Percentiles rank a stretch among this genome's conserved stretches.
These are phyloP conservation scores for Ilyonectria mors-panacis DNA, from an alignment of 2,329 filamentous ascomycete genomes.

Conservation along the genomic window DNA sequence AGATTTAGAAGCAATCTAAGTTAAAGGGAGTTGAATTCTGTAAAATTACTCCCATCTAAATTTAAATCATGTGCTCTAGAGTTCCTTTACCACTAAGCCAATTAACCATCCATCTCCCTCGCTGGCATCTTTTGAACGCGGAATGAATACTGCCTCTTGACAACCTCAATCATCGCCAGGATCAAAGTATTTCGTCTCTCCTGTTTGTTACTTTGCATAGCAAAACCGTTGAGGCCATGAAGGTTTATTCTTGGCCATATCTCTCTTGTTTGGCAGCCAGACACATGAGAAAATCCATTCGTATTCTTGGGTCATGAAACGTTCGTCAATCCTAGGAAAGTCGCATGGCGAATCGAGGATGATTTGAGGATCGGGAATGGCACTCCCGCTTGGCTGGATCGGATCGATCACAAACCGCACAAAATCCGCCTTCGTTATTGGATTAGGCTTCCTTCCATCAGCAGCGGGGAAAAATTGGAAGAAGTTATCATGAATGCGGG, in stretches of 20 bases:
- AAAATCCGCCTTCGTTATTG: slow-evolving; percentile 25
- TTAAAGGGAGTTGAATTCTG: no score
- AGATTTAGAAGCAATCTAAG: no score
- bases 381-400: not conserved
- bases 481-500: slow-evolving; percentile 24
- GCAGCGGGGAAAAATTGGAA: slow-evolving; percentile 24
- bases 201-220: slow-evolving; percentile 24
- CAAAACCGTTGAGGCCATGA: slow-evolving; percentile 9
- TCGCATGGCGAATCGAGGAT: slow-evolving; percentile 19
- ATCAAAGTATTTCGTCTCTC: slow-evolving; percentile 16
- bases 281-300: slow-evolving; percentile 22
- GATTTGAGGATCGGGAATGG: not conserved
- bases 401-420: slow-evolving; percentile 35
- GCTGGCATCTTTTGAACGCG: not conserved
- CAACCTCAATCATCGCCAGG: slow-evolving; percentile 17
- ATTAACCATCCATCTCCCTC: slow-evolving; percentile 31
- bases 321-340: slow-evolving; percentile 26
- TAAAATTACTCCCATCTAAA: no score
- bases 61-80: no score
- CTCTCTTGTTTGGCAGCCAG: slow-evolving; percentile 7
- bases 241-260: slow-evolving; percentile 19
- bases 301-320: slow-evolving; percentile 9
- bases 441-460: slow-evolving; percentile 9
- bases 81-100: no score
- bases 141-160: slow-evolving; percentile 32